Percentiles rank a stretch among this genome's conserved stretches.
Evolutionary conservation across 257 asterid species (phyloP).

Genomic region (Coffea canephora): DNA sequence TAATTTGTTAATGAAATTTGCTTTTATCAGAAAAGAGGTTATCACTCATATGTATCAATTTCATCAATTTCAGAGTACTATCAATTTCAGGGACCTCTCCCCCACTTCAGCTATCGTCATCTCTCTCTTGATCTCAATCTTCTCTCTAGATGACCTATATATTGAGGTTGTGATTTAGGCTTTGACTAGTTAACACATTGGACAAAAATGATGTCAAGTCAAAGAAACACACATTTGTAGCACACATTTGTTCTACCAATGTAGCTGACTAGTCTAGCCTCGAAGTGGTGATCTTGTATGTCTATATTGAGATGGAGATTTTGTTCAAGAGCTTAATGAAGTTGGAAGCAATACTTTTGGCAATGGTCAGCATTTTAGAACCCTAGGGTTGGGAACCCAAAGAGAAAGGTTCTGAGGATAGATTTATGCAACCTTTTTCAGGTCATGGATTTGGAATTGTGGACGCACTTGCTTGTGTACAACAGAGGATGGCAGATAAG

Average conservation of each 20-base stretch:
- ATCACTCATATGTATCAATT: too few relatives aligned
- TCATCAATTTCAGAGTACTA: too few relatives aligned
- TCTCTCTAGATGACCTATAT: not conserved
- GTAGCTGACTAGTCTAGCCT: conserved; percentile 60
- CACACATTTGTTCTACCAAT: conserved; percentile 41
- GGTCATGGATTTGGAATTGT: conserved; percentile 48
- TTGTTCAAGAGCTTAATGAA: conserved; percentile 75
- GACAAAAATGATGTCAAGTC: conserved; percentile 30
- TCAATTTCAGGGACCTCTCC: too few relatives aligned
- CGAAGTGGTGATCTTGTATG: conserved; percentile 43
- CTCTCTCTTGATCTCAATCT: too few relatives aligned
- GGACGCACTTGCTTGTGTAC: conserved; percentile 74
- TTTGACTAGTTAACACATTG: not conserved
- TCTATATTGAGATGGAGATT: conserved; percentile 76
- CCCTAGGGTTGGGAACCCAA: conserved; percentile 17
- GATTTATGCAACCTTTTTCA: conserved; percentile 30
- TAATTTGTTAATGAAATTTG: too few relatives aligned
- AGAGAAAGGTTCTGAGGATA: conserved; percentile 37
- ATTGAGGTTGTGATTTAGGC: conserved; percentile 12
- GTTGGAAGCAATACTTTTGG: conserved; percentile 16
- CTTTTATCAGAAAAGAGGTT: too few relatives aligned
- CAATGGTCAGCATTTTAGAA: not conserved
- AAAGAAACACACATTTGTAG: conserved; percentile 73
- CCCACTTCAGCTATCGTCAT: too few relatives aligned
- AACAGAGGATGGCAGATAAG: conserved; percentile 79